These are phyloP conservation scores for Dryas integrifolia DNA, from an alignment of 331 rosid species.

Conservation along the genomic window DNA sequence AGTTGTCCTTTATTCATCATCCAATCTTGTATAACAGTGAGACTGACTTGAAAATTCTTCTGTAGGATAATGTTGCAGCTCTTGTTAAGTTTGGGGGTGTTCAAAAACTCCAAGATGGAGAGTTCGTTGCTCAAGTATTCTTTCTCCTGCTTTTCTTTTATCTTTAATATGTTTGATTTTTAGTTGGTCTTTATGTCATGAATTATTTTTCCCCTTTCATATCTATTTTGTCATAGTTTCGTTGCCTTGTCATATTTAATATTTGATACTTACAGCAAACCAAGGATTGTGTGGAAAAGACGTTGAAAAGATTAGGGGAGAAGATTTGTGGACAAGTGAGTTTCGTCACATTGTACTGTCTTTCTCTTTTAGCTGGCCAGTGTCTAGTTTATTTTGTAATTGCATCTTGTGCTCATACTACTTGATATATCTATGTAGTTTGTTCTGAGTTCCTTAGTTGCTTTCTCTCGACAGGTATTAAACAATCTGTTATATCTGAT, in stretches of 20 bases:
- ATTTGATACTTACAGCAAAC: conserved; percentile 44
- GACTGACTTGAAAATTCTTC: conserved; percentile 15
- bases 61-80: conserved; percentile 32
- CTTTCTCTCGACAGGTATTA: conserved; percentile 18
- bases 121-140: conserved; percentile 32
- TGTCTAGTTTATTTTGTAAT: not conserved
- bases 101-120: conserved; percentile 33
- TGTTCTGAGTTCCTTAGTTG: not conserved
- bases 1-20: conserved; percentile 13
- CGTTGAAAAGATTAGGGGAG: conserved; percentile 31
- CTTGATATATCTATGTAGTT: not conserved
- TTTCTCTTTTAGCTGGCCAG: not conserved
- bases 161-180: not conserved
- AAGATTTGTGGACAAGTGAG: conserved; percentile 36
- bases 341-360: not conserved
- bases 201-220: not conserved
- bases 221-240: not conserved
- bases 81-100: conserved; percentile 28
- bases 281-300: conserved; percentile 36
- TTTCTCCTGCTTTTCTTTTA: not conserved
- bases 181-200: conserved; percentile 1
- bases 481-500: conserved; percentile 32
- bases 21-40: conserved; percentile 2
- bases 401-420: not conserved
- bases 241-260: conserved; percentile 1